A percentile compares a stretch with the other conserved stretches of the same genome.
Conservation (phyloP, 2,329 filamentous ascomycete species). For the Berkeleyomyces basicola region DNA sequence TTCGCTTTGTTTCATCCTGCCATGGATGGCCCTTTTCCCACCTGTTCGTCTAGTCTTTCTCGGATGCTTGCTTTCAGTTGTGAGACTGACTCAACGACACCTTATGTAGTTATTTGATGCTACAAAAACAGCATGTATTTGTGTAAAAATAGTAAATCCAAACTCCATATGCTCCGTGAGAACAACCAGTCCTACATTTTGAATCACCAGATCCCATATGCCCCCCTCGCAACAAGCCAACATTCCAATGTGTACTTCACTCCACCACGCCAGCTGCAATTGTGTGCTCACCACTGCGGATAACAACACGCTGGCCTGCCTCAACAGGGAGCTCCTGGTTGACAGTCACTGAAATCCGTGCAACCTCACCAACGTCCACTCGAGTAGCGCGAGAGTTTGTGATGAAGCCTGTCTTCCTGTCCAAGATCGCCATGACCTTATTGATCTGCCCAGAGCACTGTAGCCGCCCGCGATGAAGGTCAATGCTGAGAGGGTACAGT, state of each 20-base stretch:
- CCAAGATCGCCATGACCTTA: slow-evolving; percentile 54
- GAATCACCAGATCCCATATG: not conserved
- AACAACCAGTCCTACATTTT: not conserved
- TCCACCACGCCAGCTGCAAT: slow-evolving; percentile 79
- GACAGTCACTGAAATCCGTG: slow-evolving; percentile 60
- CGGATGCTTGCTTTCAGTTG: no score
- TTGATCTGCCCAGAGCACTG: slow-evolving; percentile 62
- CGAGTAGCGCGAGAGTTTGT: slow-evolving; percentile 74
- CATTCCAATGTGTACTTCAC: slow-evolving; percentile 22
- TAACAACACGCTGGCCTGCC: slow-evolving; percentile 59
- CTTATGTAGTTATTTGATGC: no score
- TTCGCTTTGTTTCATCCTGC: no score
- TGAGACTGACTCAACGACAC: no score
- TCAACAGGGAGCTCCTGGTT: slow-evolving; percentile 64
- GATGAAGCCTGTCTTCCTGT: slow-evolving; percentile 61
- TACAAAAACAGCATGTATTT: no score
- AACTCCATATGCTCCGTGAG: not conserved
- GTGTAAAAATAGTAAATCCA: not conserved
- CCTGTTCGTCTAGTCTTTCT: no score
- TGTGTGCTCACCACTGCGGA: slow-evolving; percentile 66
- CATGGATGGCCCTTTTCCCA: no score
- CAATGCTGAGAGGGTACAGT: slow-evolving; percentile 72
- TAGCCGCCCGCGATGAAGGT: slow-evolving; percentile 73
- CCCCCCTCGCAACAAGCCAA: not conserved
- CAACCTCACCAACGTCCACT: slow-evolving; percentile 62